Base-by-base conservation (phyloP, 2,329 filamentous ascomycete species). In the Claviceps purpurea region DNA sequence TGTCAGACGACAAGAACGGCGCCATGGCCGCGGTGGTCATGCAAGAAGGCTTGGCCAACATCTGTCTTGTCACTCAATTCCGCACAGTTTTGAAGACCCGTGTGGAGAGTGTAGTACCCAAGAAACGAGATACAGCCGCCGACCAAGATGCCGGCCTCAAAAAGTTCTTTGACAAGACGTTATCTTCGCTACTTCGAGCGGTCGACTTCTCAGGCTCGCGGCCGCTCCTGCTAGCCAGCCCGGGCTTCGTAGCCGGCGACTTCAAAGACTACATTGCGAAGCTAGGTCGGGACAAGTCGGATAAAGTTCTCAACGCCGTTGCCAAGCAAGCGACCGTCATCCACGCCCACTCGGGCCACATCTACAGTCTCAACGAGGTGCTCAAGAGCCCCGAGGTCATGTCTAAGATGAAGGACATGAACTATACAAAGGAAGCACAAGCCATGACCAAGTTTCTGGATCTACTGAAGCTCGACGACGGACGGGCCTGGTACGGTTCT, bases 11-110 rank as follows among this genome's bases (percentile, higher is more conserved):
- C 57, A 83, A 84, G 61, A 82, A 86, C 56, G 89, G 89, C 1
- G 85, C 91, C 56, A 77, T 95, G 18, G 88, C 89, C 52, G 91
- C 93, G 0, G 84, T 97, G 1, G 87, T 97, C 24, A 91, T 98
- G 85, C 87, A 95, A 61, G 91, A 97, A 61, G 86, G 87, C 16
- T 68, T 87, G 16, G 86, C 88, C 53, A 89, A 90, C 65, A 86
- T 93, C 57, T 91, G 87, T 66, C 75, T 90, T 22, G 85, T 93
- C 52, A 90, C 85, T 2, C 82, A 89, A 62, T 83, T 85, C 65
- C 85, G 88, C 59, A 91, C 87, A 3, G 77, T 91, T 30, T 68
- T 89, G 52, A 84, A 87, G 59, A 64, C 67, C 48, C 62, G 66
- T 24, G 62, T 93, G 37, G 84, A 89, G 66, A 75, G 77, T 57